Evolutionary conservation across 2,329 filamentous ascomycete species (phyloP).

Genomic region (Thielaviopsis cerberus): DNA sequence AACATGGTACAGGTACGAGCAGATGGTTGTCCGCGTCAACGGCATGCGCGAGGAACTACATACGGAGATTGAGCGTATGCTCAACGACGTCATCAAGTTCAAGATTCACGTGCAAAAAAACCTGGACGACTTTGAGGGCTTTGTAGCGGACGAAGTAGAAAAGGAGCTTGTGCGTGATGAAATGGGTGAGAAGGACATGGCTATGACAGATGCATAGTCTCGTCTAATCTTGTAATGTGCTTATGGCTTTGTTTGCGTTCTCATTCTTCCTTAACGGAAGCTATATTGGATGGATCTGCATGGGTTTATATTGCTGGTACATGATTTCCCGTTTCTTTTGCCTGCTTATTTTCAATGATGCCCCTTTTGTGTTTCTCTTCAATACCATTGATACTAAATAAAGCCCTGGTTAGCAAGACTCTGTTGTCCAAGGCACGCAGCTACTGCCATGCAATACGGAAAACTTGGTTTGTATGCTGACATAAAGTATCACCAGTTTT

Average conservation of each 20-base stretch:
- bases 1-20: constrained; percentile 52
- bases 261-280: not conserved
- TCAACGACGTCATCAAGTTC: constrained; percentile 96
- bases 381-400: too few relatives aligned
- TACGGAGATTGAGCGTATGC: constrained; percentile 84
- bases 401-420: too few relatives aligned
- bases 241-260: not conserved
- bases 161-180: constrained; percentile 55
- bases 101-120: constrained; percentile 91
- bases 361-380: too few relatives aligned
- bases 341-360: too few relatives aligned
- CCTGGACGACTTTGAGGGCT: constrained; percentile 83
- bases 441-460: too few relatives aligned
- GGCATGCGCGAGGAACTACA: constrained; percentile 90
- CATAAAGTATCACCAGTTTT: too few relatives aligned
- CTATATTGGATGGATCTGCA: too few relatives aligned
- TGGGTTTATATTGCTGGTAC: too few relatives aligned
- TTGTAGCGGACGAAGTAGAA: constrained; percentile 86
- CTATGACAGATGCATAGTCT: constrained; percentile 25
- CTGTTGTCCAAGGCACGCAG: too few relatives aligned
- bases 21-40: constrained; percentile 68
- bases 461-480: too few relatives aligned
- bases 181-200: constrained; percentile 31
- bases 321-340: too few relatives aligned
- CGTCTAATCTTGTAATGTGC: not conserved